Conservation (phyloP, 1,139 yeast genomes). For the Candida gigantensis region DNA sequence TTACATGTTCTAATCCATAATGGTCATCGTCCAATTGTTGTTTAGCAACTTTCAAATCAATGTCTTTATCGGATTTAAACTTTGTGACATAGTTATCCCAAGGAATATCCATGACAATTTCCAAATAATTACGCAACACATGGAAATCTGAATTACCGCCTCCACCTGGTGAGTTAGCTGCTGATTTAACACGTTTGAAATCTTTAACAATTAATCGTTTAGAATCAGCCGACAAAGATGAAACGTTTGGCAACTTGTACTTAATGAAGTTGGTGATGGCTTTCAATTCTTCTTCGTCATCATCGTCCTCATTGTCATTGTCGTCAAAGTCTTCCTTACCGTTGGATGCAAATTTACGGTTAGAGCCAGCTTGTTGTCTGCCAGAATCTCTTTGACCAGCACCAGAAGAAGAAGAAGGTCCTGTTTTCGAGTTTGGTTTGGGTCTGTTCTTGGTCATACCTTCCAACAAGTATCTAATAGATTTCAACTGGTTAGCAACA, state of each 20-base stretch:
- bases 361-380: background rate
- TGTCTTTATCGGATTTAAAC: slow-evolving; percentile 41
- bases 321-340: slow-evolving; percentile 12
- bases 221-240: slow-evolving; percentile 48
- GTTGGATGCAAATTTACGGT: background rate
- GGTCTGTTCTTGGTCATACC: slow-evolving; percentile 38
- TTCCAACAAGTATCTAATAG: slow-evolving; percentile 56
- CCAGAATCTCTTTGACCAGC: background rate
- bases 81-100: slow-evolving; percentile 50
- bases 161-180: slow-evolving; percentile 36
- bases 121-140: slow-evolving; percentile 69
- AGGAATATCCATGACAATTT: slow-evolving; percentile 69
- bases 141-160: slow-evolving; percentile 75
- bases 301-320: slow-evolving; percentile 35
- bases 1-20: slow-evolving; percentile 80
- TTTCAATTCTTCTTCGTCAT: slow-evolving; percentile 46
- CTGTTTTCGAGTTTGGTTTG: slow-evolving; percentile 4
- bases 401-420: background rate
- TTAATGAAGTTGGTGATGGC: slow-evolving; percentile 47
- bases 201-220: slow-evolving; percentile 63
- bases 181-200: slow-evolving; percentile 57
- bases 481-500: slow-evolving; percentile 60
- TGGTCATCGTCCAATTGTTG: slow-evolving; percentile 74
- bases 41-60: slow-evolving; percentile 58
- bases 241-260: slow-evolving; percentile 46